Percentiles rank a stretch among this genome's conserved stretches.
Evolutionary conservation across 768 basidiomycete species (phyloP).

Genomic region (Lactifluus subvellereus): DNA sequence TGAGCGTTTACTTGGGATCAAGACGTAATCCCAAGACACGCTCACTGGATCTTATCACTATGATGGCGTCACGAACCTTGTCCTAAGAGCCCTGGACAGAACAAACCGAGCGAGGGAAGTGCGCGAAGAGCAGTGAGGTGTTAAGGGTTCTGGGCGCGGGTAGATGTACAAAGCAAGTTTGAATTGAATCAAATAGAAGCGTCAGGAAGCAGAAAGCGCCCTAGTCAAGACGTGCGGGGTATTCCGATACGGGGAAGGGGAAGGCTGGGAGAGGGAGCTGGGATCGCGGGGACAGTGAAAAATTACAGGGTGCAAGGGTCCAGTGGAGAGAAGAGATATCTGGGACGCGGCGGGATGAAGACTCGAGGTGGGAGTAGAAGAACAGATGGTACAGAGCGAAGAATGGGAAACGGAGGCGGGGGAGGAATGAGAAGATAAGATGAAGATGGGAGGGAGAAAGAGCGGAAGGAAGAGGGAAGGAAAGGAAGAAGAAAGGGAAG

Average conservation of each 20-base stretch:
- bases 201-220: background rate
- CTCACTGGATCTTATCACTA: background rate
- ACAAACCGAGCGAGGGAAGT: conserved; percentile 3
- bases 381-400: conserved; percentile 14
- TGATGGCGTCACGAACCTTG: conserved; percentile 9
- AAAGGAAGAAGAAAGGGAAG: background rate
- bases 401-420: background rate
- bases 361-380: background rate
- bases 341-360: background rate
- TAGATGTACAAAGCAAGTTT: conserved; percentile 14
- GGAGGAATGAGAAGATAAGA: background rate
- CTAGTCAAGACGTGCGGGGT: background rate
- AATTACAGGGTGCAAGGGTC: background rate
- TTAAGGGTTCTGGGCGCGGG: background rate
- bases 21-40: background rate
- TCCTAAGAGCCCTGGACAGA: background rate
- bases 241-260: background rate
- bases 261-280: background rate
- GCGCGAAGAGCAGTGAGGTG: background rate
- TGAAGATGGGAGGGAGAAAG: background rate
- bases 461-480: background rate
- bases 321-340: background rate
- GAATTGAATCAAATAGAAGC: background rate
- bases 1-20: background rate
- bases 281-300: background rate